Evolutionary conservation across 2,329 filamentous ascomycete genomes (phyloP).

Genomic region (Diaporthe capsici): DNA sequence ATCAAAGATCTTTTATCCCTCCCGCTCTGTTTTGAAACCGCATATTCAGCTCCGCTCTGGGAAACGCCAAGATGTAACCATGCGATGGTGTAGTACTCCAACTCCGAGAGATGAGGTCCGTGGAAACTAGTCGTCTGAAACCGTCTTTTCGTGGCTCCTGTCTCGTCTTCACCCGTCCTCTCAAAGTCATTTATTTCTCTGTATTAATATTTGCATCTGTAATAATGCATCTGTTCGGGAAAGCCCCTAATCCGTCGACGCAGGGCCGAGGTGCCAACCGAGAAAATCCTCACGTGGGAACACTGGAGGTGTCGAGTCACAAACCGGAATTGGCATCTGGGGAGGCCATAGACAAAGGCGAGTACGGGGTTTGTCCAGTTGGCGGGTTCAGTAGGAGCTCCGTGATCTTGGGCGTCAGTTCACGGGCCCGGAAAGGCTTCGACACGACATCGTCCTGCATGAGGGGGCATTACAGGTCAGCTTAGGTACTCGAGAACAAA

Average conservation of each 20-base stretch:
- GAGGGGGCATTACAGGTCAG: slow-evolving; percentile 2
- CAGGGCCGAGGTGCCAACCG: neutral
- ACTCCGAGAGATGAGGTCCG: slow-evolving; percentile 6
- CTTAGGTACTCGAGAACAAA: neutral
- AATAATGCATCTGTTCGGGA: neutral
- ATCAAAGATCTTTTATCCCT: neutral
- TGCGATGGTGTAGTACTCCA: slow-evolving; percentile 25
- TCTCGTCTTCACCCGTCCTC: neutral
- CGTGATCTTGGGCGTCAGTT: slow-evolving; percentile 77
- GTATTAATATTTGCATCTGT: neutral
- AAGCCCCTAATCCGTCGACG: neutral
- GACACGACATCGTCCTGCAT: slow-evolving; percentile 79
- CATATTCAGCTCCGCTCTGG: neutral
- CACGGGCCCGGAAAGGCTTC: slow-evolving; percentile 84
- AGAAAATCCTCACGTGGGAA: neutral
- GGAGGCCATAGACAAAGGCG: slow-evolving; percentile 35
- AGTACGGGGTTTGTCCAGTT: slow-evolving; percentile 22
- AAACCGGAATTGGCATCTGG: neutral
- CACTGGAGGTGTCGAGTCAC: neutral
- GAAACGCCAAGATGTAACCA: slow-evolving; percentile 8
- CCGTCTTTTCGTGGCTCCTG: neutral
- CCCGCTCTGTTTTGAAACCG: neutral
- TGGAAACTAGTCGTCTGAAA: neutral
- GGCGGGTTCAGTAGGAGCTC: slow-evolving; percentile 60
- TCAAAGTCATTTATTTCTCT: neutral